Percentiles rank a stretch among this genome's conserved stretches.
Evolutionary conservation across 441 rosid genomes (phyloP).

Genomic region (Jatropha multifida): DNA sequence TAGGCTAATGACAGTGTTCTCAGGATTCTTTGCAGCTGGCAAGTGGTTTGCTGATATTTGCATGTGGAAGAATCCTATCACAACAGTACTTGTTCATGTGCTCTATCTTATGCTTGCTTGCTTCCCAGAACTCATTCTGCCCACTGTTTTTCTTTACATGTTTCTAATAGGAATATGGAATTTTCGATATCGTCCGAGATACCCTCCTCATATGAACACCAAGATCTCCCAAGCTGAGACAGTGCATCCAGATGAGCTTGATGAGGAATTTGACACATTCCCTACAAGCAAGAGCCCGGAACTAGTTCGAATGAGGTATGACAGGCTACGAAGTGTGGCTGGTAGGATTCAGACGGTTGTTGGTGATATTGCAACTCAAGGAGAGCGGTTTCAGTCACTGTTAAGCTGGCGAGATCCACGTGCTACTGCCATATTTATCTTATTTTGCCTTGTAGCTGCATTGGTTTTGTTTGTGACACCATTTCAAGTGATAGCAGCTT

Average conservation of each 20-base stretch:
- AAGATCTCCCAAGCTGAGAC: slow-evolving; percentile 90
- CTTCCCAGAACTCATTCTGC: slow-evolving; percentile 84
- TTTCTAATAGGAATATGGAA: slow-evolving; percentile 91
- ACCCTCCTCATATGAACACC: slow-evolving; percentile 94
- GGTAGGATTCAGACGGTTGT: slow-evolving; percentile 89
- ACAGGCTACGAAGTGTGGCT: slow-evolving; percentile 80
- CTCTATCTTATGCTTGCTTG: slow-evolving; percentile 86
- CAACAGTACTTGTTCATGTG: slow-evolving; percentile 85
- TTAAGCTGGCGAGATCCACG: slow-evolving; percentile 97
- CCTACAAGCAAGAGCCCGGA: slow-evolving; percentile 76
- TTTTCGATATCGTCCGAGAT: slow-evolving; percentile 82
- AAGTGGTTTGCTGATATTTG: slow-evolving; percentile 82
- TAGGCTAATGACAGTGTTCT: slow-evolving; percentile 80
- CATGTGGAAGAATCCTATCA: slow-evolving; percentile 80
- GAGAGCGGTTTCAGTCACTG: slow-evolving; percentile 79
- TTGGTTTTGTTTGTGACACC: slow-evolving; percentile 84
- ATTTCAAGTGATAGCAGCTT: slow-evolving; percentile 70
- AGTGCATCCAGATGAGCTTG: slow-evolving; percentile 84
- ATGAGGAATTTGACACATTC: slow-evolving; percentile 91
- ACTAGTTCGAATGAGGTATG: slow-evolving; percentile 82
- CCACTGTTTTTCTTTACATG: slow-evolving; percentile 89
- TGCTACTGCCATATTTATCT: slow-evolving; percentile 63
- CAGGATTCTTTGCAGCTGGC: slow-evolving; percentile 68
- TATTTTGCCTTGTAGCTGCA: slow-evolving; percentile 75
- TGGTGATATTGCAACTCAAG: slow-evolving; percentile 93